Conservation (phyloP, 1,284 basidiomycete species). For the Ceratobasidium sp. region DNA sequence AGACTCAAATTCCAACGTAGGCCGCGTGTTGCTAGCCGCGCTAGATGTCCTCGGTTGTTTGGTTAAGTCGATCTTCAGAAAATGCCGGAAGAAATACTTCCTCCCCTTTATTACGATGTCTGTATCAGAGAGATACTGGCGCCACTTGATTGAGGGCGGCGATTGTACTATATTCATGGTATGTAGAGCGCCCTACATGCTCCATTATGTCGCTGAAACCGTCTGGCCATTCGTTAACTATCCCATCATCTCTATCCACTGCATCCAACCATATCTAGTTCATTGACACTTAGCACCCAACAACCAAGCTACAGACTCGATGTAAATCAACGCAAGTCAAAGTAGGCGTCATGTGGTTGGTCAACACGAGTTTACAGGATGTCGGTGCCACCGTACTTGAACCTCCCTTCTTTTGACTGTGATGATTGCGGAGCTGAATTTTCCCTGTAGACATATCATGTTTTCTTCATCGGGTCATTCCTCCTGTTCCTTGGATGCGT, state of each 20-base stretch:
- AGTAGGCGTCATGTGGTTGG: not conserved
- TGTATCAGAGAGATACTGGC: not conserved
- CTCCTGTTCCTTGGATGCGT: not conserved
- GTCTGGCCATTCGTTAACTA: not conserved
- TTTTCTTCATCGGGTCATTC: not conserved
- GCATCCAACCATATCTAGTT: not conserved
- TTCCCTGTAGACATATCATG: not conserved
- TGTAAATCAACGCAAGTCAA: not conserved
- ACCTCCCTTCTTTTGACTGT: not conserved
- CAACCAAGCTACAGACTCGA: not conserved
- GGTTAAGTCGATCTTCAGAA: not conserved
- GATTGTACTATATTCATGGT: slow-evolving; percentile 7
- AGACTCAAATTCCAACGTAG: not conserved
- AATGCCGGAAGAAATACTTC: not conserved
- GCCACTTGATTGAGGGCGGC: slow-evolving; percentile 5
- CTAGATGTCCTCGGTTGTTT: slow-evolving; percentile 8
- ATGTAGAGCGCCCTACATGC: not conserved
- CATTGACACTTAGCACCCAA: not conserved
- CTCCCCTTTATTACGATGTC: not conserved
- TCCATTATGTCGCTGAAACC: slow-evolving; percentile 18
- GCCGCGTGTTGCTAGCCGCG: slow-evolving; percentile 2
- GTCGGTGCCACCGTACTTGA: not conserved
- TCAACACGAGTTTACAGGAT: not conserved
- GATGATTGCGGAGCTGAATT: slow-evolving; percentile 2
- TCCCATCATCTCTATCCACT: not conserved